Evolutionary conservation across 2,329 filamentous ascomycete genomes (phyloP).

Genomic region (Xylaria sp.): DNA sequence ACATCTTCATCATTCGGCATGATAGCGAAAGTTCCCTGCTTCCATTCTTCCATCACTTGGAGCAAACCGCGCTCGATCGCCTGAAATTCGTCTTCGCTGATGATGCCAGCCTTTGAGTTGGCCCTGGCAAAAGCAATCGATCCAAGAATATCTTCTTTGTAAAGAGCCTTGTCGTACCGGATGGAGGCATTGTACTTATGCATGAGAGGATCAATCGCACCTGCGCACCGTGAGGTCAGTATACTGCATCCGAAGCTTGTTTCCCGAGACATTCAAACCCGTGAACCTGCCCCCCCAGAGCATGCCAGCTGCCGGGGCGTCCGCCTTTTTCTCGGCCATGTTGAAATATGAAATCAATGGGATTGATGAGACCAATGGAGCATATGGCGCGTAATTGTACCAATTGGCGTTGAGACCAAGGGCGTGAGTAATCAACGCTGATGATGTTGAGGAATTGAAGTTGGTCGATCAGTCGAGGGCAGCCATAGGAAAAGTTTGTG

Average conservation of each 20-base stretch:
- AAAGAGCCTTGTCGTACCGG: conserved; percentile 80
- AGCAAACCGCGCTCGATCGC: conserved; percentile 78
- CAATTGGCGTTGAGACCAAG: no score
- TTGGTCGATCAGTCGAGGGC: no score
- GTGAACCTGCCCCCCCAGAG: conserved; percentile 72
- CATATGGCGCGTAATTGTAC: no score
- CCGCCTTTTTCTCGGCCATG: no score
- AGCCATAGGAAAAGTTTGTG: conserved; percentile 49
- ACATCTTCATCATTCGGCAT: conserved; percentile 63
- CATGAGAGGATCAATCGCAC: conserved; percentile 85
- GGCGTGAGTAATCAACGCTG: no score
- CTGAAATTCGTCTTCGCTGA: conserved; percentile 76
- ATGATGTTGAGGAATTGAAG: no score
- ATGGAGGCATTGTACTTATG: conserved; percentile 84
- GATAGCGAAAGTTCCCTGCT: conserved; percentile 60
- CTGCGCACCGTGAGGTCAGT: conserved; percentile 55
- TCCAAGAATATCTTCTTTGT: conserved; percentile 82
- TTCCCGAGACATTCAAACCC: conserved; percentile 51
- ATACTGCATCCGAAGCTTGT: conserved; percentile 33
- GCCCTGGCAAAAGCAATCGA: conserved; percentile 84
- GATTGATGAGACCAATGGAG: no score
- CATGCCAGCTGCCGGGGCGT: no score
- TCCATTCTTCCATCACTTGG: conserved; percentile 65
- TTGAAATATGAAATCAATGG: no score
- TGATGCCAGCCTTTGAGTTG: conserved; percentile 78